A percentile compares a stretch with the other conserved stretches of the same genome.
Evolutionary conservation across 1,284 basidiomycete species (phyloP).

Genomic region (Anthracocystis walkeri): DNA sequence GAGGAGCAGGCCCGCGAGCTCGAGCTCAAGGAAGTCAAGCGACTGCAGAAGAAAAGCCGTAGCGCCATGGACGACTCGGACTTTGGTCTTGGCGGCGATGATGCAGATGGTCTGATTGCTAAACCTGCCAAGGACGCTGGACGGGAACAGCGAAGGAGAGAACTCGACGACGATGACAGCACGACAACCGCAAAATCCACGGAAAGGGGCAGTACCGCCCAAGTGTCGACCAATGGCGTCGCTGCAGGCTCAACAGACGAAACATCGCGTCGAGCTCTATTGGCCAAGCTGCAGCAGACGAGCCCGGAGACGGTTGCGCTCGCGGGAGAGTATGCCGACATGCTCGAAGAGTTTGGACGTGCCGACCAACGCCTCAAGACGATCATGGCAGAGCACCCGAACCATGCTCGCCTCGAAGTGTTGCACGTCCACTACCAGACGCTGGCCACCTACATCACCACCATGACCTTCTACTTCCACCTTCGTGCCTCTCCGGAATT

Average conservation of each 20-base stretch:
- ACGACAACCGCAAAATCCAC: background rate
- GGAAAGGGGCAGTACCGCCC: background rate
- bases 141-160: slow-evolving; percentile 51
- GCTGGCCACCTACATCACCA: slow-evolving; percentile 87
- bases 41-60: slow-evolving; percentile 81
- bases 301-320: slow-evolving; percentile 79
- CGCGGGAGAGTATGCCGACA: slow-evolving; percentile 72
- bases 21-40: slow-evolving; percentile 86
- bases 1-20: slow-evolving; percentile 73
- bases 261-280: slow-evolving; percentile 70
- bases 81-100: slow-evolving; percentile 82
- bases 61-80: slow-evolving; percentile 82
- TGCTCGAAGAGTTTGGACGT: slow-evolving; percentile 73
- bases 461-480: slow-evolving; percentile 92
- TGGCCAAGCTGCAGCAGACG: slow-evolving; percentile 82
- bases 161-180: slow-evolving; percentile 48
- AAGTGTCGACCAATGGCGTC: background rate
- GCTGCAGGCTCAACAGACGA: slow-evolving; percentile 11
- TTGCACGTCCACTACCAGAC: slow-evolving; percentile 73
- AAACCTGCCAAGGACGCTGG: slow-evolving; percentile 57
- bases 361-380: slow-evolving; percentile 74
- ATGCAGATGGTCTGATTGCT: slow-evolving; percentile 43
- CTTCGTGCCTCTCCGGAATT: slow-evolving; percentile 75
- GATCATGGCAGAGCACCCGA: slow-evolving; percentile 74
- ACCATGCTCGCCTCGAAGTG: slow-evolving; percentile 71